Conservation (phyloP, 2,329 filamentous ascomycete genomes). For the Tolypocladium pustulatum region DNA sequence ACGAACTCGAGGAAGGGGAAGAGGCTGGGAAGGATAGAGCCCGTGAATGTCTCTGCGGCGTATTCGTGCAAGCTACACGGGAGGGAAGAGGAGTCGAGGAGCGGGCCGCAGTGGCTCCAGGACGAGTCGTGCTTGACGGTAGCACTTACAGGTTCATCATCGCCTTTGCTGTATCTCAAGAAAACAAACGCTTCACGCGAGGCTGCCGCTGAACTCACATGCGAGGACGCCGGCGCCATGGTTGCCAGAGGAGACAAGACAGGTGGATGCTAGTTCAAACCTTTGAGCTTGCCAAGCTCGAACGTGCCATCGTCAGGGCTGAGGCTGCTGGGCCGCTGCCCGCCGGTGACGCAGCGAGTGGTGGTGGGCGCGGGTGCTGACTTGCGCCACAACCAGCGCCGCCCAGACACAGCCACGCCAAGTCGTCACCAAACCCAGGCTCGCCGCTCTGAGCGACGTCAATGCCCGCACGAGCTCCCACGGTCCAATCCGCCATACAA, state of each 20-base stretch:
- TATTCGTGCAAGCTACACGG: neutral
- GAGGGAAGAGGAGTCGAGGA: neutral
- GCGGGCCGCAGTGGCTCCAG: neutral
- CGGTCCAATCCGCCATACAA: neutral
- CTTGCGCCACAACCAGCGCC: neutral
- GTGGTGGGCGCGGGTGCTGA: neutral
- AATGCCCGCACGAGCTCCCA: neutral
- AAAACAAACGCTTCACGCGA: neutral
- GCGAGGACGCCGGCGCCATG: neutral
- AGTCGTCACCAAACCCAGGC: neutral
- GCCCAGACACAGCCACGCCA: slow-evolving; percentile 7
- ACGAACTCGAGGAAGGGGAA: neutral
- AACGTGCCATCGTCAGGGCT: neutral
- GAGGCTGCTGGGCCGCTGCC: neutral
- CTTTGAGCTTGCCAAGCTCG: neutral
- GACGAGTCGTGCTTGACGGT: neutral
- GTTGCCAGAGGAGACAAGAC: neutral
- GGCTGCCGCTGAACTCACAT: neutral
- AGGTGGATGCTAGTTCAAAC: neutral
- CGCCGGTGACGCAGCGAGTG: neutral
- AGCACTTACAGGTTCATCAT: neutral
- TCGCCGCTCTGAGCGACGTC: neutral
- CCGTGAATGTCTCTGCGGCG: neutral
- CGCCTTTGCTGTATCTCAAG: neutral
- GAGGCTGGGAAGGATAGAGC: neutral